Conservation (phyloP, 2,329 filamentous ascomycete genomes). For the Colletotrichum limetticola region DNA sequence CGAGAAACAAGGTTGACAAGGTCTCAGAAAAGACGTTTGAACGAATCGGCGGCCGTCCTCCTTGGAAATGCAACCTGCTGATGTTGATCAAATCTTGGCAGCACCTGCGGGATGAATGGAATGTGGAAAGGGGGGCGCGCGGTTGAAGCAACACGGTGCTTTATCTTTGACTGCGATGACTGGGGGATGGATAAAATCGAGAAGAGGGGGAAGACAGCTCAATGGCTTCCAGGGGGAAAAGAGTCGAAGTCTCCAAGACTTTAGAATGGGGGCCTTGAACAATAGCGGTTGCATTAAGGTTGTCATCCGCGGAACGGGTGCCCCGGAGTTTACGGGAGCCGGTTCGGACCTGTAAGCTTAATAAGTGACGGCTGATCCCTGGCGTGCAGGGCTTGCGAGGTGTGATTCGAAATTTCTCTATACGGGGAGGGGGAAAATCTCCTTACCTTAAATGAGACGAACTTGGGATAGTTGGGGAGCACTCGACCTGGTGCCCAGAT, state of each 20-base stretch:
- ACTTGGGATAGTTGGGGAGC: constrained; percentile 11
- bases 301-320: neutral
- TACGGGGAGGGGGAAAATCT: neutral
- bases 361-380: neutral
- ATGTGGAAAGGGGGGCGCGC: neutral
- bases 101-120: neutral
- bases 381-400: neutral
- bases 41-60: neutral
- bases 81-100: constrained; percentile 26
- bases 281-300: constrained; percentile 28
- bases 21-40: neutral
- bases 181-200: neutral
- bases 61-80: neutral
- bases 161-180: neutral
- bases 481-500: neutral
- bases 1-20: neutral
- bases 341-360: neutral
- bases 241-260: too few species aligned
- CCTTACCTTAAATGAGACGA: constrained; percentile 17
- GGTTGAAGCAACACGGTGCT: neutral
- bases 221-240: neutral
- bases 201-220: too few species aligned
- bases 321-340: neutral
- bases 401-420: neutral
- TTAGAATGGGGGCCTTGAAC: neutral